Conservation (phyloP, 2,329 filamentous ascomycete species). For the Peltaster fructicola region DNA sequence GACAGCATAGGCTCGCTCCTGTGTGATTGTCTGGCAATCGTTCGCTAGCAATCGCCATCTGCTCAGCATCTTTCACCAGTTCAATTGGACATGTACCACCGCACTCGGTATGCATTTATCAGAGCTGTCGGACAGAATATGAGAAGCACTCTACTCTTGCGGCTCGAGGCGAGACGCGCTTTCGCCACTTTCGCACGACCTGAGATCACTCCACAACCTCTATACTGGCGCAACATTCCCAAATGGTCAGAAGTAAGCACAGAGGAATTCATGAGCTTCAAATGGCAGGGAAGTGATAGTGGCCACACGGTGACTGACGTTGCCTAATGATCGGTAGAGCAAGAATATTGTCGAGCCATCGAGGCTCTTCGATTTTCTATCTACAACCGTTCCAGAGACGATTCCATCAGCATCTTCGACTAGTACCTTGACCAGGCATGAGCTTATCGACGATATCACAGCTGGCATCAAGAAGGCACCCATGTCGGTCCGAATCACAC, state of each 20-base stretch:
- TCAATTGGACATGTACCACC: too few relatives aligned
- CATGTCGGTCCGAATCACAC: conserved; percentile 44
- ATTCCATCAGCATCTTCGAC: conserved; percentile 21
- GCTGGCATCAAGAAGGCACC: conserved; percentile 35
- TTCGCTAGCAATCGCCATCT: too few relatives aligned
- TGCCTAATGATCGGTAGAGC: conserved; percentile 17
- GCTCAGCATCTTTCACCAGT: too few relatives aligned
- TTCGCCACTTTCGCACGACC: too few relatives aligned
- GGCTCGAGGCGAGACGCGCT: too few relatives aligned
- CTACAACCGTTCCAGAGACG: conserved; percentile 30
- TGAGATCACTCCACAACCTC: too few relatives aligned
- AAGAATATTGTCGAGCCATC: conserved; percentile 34
- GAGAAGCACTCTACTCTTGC: too few relatives aligned
- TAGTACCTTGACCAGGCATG: conserved; percentile 29
- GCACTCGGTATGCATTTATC: too few relatives aligned
- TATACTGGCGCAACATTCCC: conserved; percentile 35
- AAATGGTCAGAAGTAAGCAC: conserved; percentile 32
- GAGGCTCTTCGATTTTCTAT: conserved; percentile 33
- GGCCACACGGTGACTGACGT: conserved; percentile 2
- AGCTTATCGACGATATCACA: conserved; percentile 37
- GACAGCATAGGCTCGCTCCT: too few relatives aligned
- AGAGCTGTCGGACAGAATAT: too few relatives aligned
- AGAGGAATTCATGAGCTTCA: conserved; percentile 34
- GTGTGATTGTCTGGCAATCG: too few relatives aligned
- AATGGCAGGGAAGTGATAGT: conserved; percentile 34